phyloP scores from a whole-genome alignment of 345 rosid genomes.

The Dipteronia sinensis region DNA sequence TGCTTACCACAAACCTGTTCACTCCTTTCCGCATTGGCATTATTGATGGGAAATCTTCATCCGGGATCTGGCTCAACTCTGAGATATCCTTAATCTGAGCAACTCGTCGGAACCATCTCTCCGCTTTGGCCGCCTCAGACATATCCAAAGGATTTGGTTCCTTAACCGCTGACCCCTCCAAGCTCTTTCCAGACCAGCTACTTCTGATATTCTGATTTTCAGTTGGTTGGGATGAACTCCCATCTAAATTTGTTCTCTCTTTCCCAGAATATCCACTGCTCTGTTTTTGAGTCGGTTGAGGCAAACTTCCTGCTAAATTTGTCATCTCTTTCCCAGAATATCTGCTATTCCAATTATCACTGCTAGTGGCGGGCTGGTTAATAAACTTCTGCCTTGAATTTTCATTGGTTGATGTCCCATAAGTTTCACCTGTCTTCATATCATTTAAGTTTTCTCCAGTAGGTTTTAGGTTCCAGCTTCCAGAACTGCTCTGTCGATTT shows the following conservation, averaged over 20 bases:
- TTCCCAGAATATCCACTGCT: constrained; percentile 16
- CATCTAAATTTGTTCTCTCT: constrained; percentile 9
- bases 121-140: constrained; percentile 99
- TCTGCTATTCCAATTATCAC: constrained; percentile 19
- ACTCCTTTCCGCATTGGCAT: constrained; percentile 99
- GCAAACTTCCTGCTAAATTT: constrained; percentile 15
- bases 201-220: constrained; percentile 32
- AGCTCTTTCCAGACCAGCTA: constrained; percentile 66
- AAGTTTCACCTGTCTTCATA: constrained; percentile 13
- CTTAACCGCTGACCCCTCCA: constrained; percentile 90
- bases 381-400: constrained; percentile 25
- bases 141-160: constrained; percentile 88
- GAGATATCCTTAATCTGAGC: constrained; percentile 95
- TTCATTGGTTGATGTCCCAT: constrained; percentile 17
- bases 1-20: constrained; percentile 95
- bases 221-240: constrained; percentile 25
- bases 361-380: constrained; percentile 18
- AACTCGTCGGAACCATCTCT: constrained; percentile 91
- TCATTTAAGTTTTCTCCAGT: constrained; percentile 21
- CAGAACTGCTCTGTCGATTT: constrained; percentile 24
- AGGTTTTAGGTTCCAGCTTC: constrained; percentile 19
- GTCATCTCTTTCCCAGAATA: constrained; percentile 10
- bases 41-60: constrained; percentile 96
- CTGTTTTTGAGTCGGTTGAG: constrained; percentile 28
- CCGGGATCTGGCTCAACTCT: constrained; percentile 96